phyloP scores from a whole-genome alignment of 2,329 filamentous ascomycete genomes.

The Diplodia intermedia region DNA sequence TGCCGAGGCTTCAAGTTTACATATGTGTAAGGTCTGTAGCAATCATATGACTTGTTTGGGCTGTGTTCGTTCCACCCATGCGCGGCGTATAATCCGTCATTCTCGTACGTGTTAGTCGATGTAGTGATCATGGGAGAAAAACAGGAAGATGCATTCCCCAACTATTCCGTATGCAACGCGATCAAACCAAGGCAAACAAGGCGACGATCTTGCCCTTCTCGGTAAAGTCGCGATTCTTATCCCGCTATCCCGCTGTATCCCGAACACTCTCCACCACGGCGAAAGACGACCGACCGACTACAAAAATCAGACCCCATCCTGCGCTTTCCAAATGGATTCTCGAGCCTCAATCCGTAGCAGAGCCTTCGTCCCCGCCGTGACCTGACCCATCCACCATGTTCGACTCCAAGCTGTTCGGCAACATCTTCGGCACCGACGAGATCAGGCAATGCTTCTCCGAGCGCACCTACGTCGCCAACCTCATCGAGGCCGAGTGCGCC shows the following conservation, averaged over 20 bases:
- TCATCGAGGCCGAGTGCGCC: constrained; percentile 60
- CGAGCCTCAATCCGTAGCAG: background rate
- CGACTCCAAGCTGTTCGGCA: constrained; percentile 60
- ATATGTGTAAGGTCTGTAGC: too few species aligned
- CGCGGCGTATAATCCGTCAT: too few species aligned
- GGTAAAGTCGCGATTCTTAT: background rate
- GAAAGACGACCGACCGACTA: background rate
- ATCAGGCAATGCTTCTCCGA: constrained; percentile 61
- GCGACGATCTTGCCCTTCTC: too few species aligned
- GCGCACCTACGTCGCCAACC: constrained; percentile 56
- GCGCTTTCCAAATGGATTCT: background rate
- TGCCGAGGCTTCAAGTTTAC: too few species aligned
- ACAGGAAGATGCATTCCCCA: too few species aligned
- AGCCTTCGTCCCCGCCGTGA: background rate
- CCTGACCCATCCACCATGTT: constrained; percentile 36
- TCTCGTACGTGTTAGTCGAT: too few species aligned
- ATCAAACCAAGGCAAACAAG: too few species aligned
- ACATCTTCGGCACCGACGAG: constrained; percentile 60
- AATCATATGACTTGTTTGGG: too few species aligned
- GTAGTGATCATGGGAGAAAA: too few species aligned
- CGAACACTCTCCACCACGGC: constrained; percentile 1
- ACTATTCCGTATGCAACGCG: too few species aligned
- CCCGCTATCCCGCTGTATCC: constrained; percentile 2
- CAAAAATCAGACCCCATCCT: background rate
- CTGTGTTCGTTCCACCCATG: too few species aligned